Conservation (phyloP, 2,329 filamentous ascomycete species). For the Aureobasidium sp. region DNA sequence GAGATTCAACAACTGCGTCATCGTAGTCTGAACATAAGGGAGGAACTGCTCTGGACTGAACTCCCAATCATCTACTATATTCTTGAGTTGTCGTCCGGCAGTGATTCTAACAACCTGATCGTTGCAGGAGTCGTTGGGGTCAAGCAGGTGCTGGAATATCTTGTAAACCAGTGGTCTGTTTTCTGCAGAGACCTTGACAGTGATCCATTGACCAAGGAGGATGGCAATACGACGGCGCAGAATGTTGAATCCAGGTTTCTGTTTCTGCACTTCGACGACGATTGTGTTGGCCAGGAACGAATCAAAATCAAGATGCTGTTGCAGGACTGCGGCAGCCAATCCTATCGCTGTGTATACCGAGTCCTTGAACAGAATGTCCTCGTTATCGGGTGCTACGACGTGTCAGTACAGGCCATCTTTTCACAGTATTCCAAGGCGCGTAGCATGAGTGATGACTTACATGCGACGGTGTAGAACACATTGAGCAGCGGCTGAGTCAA, state of each 20-base stretch:
- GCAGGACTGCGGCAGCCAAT: constrained; percentile 67
- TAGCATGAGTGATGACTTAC: constrained; percentile 33
- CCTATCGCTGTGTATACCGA: constrained; percentile 92
- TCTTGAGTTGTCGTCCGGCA: constrained; percentile 73
- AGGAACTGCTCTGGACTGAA: constrained; percentile 67
- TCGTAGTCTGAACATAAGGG: constrained; percentile 64
- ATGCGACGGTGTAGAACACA: constrained; percentile 73
- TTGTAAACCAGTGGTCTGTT: constrained; percentile 72
- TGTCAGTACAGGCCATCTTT: constrained; percentile 9
- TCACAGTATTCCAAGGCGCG: neutral
- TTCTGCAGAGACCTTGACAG: constrained; percentile 60
- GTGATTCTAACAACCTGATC: constrained; percentile 89
- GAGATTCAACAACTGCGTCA: constrained; percentile 66
- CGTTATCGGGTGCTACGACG: constrained; percentile 43
- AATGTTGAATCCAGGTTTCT: constrained; percentile 62
- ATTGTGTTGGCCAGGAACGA: constrained; percentile 66
- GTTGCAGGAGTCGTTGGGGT: constrained; percentile 64
- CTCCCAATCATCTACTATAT: constrained; percentile 73
- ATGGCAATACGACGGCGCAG: constrained; percentile 82
- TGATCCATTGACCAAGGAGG: constrained; percentile 80
- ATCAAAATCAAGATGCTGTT: constrained; percentile 73
- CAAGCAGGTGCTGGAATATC: constrained; percentile 79
- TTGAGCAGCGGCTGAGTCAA: constrained; percentile 69
- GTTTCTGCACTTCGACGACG: constrained; percentile 66
- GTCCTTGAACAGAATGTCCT: constrained; percentile 77